Conservation (phyloP, 768 basidiomycete genomes). For the Suillus spraguei region DNA sequence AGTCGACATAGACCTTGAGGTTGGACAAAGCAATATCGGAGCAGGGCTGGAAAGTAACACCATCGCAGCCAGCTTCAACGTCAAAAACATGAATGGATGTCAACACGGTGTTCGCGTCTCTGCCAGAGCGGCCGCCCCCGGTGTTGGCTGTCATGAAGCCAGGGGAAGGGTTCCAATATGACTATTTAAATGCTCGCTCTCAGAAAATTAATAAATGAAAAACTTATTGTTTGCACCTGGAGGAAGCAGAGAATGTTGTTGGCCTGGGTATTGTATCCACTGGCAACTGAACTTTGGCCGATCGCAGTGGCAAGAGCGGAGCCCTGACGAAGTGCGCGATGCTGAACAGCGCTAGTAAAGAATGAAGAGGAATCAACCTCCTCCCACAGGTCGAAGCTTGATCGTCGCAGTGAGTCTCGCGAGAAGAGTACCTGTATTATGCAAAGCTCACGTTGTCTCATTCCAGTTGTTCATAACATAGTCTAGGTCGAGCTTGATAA, state of each 20-base stretch:
- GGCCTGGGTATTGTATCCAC: constrained; percentile 58
- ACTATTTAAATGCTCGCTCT: constrained; percentile 38
- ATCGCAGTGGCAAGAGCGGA: constrained; percentile 59
- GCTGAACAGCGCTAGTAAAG: constrained; percentile 81
- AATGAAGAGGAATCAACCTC: constrained; percentile 73
- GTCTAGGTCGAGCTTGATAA: constrained; percentile 73
- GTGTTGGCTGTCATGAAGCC: constrained; percentile 78
- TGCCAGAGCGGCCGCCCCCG: constrained; percentile 71
- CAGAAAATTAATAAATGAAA: neutral
- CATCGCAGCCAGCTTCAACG: constrained; percentile 69
- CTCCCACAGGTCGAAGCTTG: constrained; percentile 76
- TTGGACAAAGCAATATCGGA: constrained; percentile 78
- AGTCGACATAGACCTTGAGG: constrained; percentile 69
- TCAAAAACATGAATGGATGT: constrained; percentile 83
- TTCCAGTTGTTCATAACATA: constrained; percentile 77
- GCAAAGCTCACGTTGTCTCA: constrained; percentile 47
- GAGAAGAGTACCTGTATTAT: neutral
- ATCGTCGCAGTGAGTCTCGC: constrained; percentile 3
- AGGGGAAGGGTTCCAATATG: constrained; percentile 69
- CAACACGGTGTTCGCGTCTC: constrained; percentile 72
- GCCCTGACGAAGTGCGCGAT: constrained; percentile 72
- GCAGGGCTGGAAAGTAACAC: constrained; percentile 79
- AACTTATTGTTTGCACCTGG: constrained; percentile 45
- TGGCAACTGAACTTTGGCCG: constrained; percentile 48
- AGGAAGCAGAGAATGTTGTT: constrained; percentile 72